phyloP scores from a whole-genome alignment of 139 green algal genomes.

The Penium margaritaceum region DNA sequence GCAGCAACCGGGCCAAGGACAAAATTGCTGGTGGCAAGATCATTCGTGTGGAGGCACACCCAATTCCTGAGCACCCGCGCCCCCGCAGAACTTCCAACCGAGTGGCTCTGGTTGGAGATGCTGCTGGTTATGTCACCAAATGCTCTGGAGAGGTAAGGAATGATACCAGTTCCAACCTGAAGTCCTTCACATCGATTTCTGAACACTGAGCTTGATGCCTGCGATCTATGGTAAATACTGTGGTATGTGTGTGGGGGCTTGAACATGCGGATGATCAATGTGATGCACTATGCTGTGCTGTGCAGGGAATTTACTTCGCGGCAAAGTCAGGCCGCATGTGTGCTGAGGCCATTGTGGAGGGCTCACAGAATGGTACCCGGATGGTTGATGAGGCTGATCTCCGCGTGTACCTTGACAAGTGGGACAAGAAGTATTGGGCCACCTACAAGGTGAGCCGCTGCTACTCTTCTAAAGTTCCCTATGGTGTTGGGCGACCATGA shows the following conservation, averaged over 20 bases:
- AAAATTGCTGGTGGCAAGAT: conserved; percentile 93
- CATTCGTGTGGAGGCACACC: conserved; percentile 95
- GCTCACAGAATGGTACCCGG: conserved; percentile 63
- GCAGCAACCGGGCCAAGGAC: conserved; percentile 60
- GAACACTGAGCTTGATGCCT: no score
- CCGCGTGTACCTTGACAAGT: conserved; percentile 89
- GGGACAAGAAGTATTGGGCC: conserved; percentile 96
- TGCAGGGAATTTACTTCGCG: conserved; percentile 99
- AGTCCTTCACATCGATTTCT: no score
- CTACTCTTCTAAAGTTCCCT: no score
- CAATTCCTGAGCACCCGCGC: conserved; percentile 93
- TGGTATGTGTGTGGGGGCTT: no score
- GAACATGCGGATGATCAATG: no score
- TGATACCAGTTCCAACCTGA: no score
- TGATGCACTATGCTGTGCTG: no score
- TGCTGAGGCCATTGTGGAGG: conserved; percentile 88
- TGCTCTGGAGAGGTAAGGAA: conserved; percentile 87
- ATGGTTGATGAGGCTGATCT: conserved; percentile 84
- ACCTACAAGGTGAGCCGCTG: conserved; percentile 99
- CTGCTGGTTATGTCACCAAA: conserved; percentile 94
- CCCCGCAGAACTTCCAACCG: conserved; percentile 72
- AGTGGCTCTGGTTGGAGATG: conserved; percentile 86
- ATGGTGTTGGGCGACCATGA: no score
- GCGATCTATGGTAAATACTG: no score
- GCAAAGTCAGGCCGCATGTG: conserved; percentile 95